phyloP scores from a whole-genome alignment of 2,329 filamentous ascomycete genomes.

The Ceratocystis papillata region DNA sequence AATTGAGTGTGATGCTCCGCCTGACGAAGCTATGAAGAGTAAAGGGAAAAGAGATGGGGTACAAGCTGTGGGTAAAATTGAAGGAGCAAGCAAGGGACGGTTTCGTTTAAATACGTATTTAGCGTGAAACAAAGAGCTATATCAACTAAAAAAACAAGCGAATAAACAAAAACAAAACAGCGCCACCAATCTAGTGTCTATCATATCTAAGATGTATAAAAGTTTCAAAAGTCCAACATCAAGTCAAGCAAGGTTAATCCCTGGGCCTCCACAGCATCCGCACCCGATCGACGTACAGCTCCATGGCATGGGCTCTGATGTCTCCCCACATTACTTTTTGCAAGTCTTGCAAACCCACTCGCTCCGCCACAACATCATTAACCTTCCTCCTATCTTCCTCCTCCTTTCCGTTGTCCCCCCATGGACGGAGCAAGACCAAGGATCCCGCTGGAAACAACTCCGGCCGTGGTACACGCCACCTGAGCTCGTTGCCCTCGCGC shows the following conservation, averaged over 20 bases:
- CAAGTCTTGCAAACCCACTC: conserved; percentile 57
- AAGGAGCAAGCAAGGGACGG: not conserved
- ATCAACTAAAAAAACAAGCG: not conserved
- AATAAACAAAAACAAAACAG: no score
- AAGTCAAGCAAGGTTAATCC: not conserved
- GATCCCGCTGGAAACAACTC: conserved; percentile 60
- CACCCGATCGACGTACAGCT: conserved; percentile 13
- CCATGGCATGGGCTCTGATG: conserved; percentile 12
- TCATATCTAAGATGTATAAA: not conserved
- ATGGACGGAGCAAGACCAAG: conserved; percentile 52
- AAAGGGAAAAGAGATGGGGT: conserved; percentile 27
- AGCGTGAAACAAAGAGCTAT: conserved; percentile 4
- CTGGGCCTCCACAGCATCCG: not conserved
- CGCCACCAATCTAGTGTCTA: no score
- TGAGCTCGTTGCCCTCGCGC: not conserved
- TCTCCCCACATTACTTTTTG: conserved; percentile 47
- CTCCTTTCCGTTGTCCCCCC: conserved; percentile 30
- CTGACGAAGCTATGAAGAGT: conserved; percentile 54
- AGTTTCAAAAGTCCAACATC: not conserved
- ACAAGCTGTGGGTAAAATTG: not conserved
- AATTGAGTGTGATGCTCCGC: conserved; percentile 67
- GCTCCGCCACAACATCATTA: conserved; percentile 57
- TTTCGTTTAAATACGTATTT: not conserved
- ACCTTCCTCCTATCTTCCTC: conserved; percentile 36
- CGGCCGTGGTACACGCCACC: conserved; percentile 55